Base-by-base conservation (phyloP, 2,329 filamentous ascomycete genomes). In the Blastomyces silverae region DNA sequence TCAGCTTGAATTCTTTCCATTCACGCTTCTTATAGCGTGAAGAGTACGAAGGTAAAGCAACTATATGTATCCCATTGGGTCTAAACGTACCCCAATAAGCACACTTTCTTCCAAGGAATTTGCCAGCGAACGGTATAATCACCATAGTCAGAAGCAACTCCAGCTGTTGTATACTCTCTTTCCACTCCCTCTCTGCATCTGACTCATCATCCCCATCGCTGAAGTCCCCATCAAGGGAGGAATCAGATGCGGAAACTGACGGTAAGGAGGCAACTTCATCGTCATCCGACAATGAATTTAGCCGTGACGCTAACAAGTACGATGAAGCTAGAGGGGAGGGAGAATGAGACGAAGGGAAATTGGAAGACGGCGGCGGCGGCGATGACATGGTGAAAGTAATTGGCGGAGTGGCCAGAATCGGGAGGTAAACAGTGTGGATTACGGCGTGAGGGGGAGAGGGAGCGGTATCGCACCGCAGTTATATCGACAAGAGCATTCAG, bases 131-230 rank as follows among this genome's bases (percentile, higher is more conserved):
- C 2, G 94, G 94, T 61, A 99, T 89, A 70, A 97, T 78, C 60
- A 97, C 89, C 91, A 99, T 96, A 25, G 90, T 96, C 74, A 97
- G 79, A 70, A 99, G 82, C 69, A 97, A 82, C 80, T 99, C 92
- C 66, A 99, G 79, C 79, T 99, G 94, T 77, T 97, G 91, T 68
- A 99, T 80, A 72, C 90, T 96, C 72, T 92, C 90, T 72, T 93
- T 89, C 94, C 94, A 99, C 79, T 99, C 93, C 67, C 85, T 85
- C 77, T 99, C 93, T 11, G 94, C 94, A 74, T 97, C 93, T 50
- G 89, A 91, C 66, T 89, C 82, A 66, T 83, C 81, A 61, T 89
- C 82, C 22, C 37, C 11, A 67, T 83, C 81, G 62, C 89, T 85
- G 39, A 80, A 82, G 50, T 78, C 80, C 60, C 75, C 77, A 64